phyloP scores from a whole-genome alignment of 2,329 filamentous ascomycete species.

The Penicillium sp. region DNA sequence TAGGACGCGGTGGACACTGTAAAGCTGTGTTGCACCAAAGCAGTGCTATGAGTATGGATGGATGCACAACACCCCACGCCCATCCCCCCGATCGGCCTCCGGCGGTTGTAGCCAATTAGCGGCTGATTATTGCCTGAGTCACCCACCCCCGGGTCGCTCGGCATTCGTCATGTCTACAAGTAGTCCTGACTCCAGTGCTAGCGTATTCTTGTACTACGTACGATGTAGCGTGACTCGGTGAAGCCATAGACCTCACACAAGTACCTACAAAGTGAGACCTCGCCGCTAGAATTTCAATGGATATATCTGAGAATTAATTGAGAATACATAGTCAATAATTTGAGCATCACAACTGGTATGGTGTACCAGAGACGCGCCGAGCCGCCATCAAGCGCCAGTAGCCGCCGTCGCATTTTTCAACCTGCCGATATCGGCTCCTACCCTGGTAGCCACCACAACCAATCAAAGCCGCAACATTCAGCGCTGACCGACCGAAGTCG shows the following conservation, averaged over 20 bases:
- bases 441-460: slow-evolving; percentile 18
- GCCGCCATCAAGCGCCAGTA: slow-evolving; percentile 25
- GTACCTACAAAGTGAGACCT: neutral
- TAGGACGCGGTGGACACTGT: too few species aligned
- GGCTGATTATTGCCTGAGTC: slow-evolving; percentile 13
- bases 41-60: too few species aligned
- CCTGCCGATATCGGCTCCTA: slow-evolving; percentile 23
- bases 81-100: slow-evolving; percentile 15
- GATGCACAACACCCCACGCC: too few species aligned
- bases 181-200: too few species aligned
- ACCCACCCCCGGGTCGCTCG: slow-evolving; percentile 13
- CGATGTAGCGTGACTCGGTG: neutral
- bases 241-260: neutral
- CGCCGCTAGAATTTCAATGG: neutral
- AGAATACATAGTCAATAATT: neutral
- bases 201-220: too few species aligned
- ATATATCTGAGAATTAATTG: neutral
- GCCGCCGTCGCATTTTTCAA: slow-evolving; percentile 20
- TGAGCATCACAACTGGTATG: neutral
- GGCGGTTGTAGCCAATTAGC: slow-evolving; percentile 21
- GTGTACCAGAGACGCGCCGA: neutral
- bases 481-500: slow-evolving; percentile 43
- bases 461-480: slow-evolving; percentile 31
- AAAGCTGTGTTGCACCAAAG: too few species aligned
- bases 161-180: neutral